Conservation (phyloP, 2,329 filamentous ascomycete genomes). For the Talaromyces funiculosus region DNA sequence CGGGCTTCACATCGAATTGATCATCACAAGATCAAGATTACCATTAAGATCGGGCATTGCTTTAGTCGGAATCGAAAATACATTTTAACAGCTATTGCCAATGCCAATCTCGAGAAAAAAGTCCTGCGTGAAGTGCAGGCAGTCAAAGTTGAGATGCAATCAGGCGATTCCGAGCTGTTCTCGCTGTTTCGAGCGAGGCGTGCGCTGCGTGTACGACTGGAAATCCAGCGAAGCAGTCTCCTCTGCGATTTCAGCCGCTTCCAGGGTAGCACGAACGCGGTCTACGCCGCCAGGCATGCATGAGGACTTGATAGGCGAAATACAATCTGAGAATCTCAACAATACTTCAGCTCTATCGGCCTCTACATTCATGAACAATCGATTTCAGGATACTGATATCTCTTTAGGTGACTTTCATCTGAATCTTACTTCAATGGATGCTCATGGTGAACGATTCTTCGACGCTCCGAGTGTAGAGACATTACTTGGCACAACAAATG, state of each 20-base stretch:
- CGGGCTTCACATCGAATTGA: neutral
- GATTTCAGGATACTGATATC: neutral
- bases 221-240: neutral
- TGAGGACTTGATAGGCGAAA: neutral
- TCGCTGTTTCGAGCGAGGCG: constrained; percentile 12
- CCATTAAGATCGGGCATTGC: too few species aligned
- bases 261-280: neutral
- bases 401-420: neutral
- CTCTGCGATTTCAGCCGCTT: neutral
- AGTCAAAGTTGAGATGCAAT: constrained; percentile 13
- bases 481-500: neutral
- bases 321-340: neutral
- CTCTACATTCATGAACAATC: neutral
- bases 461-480: neutral
- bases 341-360: neutral
- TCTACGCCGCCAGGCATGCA: neutral
- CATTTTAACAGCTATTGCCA: too few species aligned
- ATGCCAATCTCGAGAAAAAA: constrained; percentile 14
- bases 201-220: constrained; percentile 10
- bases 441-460: neutral
- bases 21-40: neutral
- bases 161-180: constrained; percentile 7
- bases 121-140: constrained; percentile 12
- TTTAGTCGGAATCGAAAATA: neutral
- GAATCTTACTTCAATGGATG: neutral